phyloP scores from a whole-genome alignment of 352 stramenopile genomes.

The Globisporangium viniferum region DNA sequence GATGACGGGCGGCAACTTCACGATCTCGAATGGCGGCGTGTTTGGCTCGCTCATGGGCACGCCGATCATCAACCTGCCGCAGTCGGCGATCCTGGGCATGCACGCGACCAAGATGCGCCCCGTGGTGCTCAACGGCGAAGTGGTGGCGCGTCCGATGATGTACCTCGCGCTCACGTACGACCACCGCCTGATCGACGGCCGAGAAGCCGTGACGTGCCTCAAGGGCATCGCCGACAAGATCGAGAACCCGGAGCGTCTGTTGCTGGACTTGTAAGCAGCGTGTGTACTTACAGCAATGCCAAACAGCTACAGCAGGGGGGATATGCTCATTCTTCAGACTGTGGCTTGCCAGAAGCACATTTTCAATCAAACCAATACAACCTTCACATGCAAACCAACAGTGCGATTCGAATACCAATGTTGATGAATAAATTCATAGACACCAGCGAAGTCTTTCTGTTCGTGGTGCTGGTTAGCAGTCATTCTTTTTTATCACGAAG shows the following conservation, averaged over 20 bases:
- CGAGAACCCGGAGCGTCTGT: constrained; percentile 92
- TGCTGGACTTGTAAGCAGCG: constrained; percentile 92
- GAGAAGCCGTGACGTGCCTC: constrained; percentile 98
- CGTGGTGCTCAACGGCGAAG: constrained; percentile 93
- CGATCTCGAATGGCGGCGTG: constrained; percentile 98
- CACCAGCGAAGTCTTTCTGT: no score
- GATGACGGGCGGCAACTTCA: constrained; percentile 98
- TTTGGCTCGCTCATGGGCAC: constrained; percentile 99
- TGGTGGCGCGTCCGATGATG: constrained; percentile 99
- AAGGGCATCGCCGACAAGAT: constrained; percentile 98
- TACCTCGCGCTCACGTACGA: constrained; percentile 99
- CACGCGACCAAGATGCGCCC: constrained; percentile 98
- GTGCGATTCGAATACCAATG: background rate
- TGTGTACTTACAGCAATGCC: background rate
- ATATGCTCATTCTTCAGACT: background rate
- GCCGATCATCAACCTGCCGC: constrained; percentile 99
- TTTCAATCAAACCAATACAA: background rate
- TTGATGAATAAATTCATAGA: background rate
- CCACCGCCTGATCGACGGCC: constrained; percentile 98
- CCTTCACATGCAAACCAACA: background rate
- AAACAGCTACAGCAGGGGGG: background rate
- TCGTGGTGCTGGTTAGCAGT: no score
- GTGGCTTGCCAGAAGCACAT: background rate
- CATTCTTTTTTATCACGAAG: no score
- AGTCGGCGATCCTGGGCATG: constrained; percentile 99